Evolutionary conservation across 306 rosid genomes (phyloP).

Genomic region (Dalbergia cultrata): DNA sequence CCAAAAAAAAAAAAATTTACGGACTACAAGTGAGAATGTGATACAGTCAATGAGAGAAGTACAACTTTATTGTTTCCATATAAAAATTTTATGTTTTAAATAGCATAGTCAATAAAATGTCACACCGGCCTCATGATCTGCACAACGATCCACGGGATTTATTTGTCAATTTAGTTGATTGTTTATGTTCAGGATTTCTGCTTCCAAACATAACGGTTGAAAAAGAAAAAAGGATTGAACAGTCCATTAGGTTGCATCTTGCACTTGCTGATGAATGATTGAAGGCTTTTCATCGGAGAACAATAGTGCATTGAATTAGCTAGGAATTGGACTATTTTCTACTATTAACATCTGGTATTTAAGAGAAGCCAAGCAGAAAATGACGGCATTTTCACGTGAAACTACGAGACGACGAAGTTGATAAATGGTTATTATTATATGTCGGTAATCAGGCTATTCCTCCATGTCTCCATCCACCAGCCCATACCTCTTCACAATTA

Average conservation of each 20-base stretch:
- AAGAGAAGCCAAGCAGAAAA: conserved; percentile 61
- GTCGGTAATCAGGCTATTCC: conserved; percentile 10
- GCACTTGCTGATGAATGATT: conserved; percentile 33
- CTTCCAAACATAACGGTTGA: not conserved
- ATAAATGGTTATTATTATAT: conserved; percentile 1
- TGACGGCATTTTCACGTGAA: conserved; percentile 60
- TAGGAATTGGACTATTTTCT: conserved; percentile 38
- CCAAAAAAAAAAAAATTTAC: too few species aligned
- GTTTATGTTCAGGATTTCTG: not conserved
- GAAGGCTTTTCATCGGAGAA: conserved; percentile 18
- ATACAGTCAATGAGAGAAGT: too few species aligned
- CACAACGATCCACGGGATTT: too few species aligned
- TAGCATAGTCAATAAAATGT: too few species aligned
- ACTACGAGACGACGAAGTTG: not conserved
- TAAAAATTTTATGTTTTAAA: too few species aligned
- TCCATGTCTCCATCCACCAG: conserved; percentile 14
- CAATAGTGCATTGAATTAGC: conserved; percentile 15
- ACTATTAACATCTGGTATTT: conserved; percentile 13
- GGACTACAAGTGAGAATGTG: too few species aligned
- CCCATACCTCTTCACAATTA: conserved; percentile 27
- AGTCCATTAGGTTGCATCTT: conserved; percentile 16
- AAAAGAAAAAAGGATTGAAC: conserved; percentile 20
- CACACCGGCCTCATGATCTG: too few species aligned
- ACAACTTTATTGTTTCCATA: too few species aligned
- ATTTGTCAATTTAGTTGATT: not conserved